phyloP scores from a whole-genome alignment of 164 flowering plant species.

The Vitis rupestris region DNA sequence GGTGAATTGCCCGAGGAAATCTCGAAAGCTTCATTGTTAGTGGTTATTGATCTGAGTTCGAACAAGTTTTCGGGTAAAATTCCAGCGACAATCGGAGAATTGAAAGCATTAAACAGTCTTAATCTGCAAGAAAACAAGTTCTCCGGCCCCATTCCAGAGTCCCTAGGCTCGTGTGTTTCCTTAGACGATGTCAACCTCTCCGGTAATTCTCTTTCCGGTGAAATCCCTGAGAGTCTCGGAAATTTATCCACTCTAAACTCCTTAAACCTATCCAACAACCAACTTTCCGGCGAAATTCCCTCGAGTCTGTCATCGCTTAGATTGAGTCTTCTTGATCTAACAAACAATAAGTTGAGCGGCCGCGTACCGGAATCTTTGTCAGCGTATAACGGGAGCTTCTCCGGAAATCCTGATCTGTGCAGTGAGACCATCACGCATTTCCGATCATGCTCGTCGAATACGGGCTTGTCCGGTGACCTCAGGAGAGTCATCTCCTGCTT shows the following conservation, averaged over 20 bases:
- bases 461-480: constrained; percentile 8
- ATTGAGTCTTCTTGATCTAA: constrained; percentile 48
- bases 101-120: constrained; percentile 25
- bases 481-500: constrained; percentile 19
- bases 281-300: constrained; percentile 44
- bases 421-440: constrained; percentile 13
- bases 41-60: constrained; percentile 18
- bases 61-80: constrained; percentile 33
- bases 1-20: constrained; percentile 32
- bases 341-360: constrained; percentile 44
- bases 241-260: constrained; percentile 30
- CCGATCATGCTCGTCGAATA: constrained; percentile 25
- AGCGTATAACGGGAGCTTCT: constrained; percentile 34
- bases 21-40: constrained; percentile 28
- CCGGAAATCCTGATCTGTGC: constrained; percentile 51
- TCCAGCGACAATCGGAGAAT: constrained; percentile 24
- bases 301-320: constrained; percentile 22
- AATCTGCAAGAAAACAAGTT: constrained; percentile 25
- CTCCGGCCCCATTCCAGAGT: constrained; percentile 34
- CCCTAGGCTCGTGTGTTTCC: constrained; percentile 36
- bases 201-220: constrained; percentile 27
- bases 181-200: constrained; percentile 29
- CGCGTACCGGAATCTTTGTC: constrained; percentile 35
- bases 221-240: constrained; percentile 34
- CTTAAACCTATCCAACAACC: constrained; percentile 37